Percentiles rank a stretch among this genome's conserved stretches.
phyloP scores from a whole-genome alignment of 352 stramenopile species.

The Phytophthora vignae region DNA sequence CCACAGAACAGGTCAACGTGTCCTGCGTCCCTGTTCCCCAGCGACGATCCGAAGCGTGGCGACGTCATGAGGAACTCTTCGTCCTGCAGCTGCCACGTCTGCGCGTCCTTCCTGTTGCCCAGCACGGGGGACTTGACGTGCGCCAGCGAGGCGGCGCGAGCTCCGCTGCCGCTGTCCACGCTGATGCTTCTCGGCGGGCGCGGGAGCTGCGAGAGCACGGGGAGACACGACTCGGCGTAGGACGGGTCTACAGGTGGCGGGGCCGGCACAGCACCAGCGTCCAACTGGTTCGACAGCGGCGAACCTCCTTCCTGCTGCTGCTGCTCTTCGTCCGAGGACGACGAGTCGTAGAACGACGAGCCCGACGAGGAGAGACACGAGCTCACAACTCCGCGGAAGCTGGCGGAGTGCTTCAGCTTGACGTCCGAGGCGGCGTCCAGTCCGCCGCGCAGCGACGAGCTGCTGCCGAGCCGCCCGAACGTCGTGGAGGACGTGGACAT shows the following conservation, averaged over 20 bases:
- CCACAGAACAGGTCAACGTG: constrained; percentile 41
- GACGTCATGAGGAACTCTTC: constrained; percentile 72
- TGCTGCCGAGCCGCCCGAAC: constrained; percentile 44
- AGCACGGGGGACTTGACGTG: constrained; percentile 72
- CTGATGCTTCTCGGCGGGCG: constrained; percentile 51
- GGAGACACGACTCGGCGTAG: constrained; percentile 58
- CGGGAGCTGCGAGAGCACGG: constrained; percentile 55
- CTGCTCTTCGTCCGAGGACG: constrained; percentile 53
- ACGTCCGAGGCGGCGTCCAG: constrained; percentile 8
- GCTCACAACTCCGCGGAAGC: constrained; percentile 56
- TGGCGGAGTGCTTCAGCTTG: constrained; percentile 42
- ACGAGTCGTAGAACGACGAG: constrained; percentile 66
- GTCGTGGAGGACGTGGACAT: constrained; percentile 25
- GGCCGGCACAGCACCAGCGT: constrained; percentile 13
- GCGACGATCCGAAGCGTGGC: constrained; percentile 53
- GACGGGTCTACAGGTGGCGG: constrained; percentile 44
- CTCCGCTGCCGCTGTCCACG: constrained; percentile 48
- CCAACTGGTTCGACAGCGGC: constrained; percentile 25
- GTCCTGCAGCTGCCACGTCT: constrained; percentile 77
- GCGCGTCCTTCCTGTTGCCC: constrained; percentile 62
- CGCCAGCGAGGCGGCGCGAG: constrained; percentile 29
- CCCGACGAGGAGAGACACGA: constrained; percentile 60
- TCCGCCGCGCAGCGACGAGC: constrained; percentile 20
- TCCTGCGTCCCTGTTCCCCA: constrained; percentile 28
- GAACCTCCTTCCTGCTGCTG: constrained; percentile 34